Evolutionary conservation across 2,329 filamentous ascomycete species (phyloP).

Genomic region (Fusarium mangiferae): DNA sequence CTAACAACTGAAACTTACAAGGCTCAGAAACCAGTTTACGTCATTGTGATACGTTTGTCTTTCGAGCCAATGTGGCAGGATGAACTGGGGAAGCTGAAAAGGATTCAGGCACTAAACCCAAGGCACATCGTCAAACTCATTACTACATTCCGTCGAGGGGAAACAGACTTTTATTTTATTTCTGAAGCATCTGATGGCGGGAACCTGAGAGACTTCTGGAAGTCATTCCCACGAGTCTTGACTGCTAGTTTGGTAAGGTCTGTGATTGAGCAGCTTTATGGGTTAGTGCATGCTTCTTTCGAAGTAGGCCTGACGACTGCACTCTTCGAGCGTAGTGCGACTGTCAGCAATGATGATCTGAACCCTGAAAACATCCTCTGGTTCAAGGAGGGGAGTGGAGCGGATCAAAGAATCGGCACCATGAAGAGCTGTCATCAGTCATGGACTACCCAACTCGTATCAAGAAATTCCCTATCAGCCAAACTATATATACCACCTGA

Average conservation of each 20-base stretch:
- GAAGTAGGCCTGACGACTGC: rapidly evolving
- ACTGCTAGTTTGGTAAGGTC: not conserved
- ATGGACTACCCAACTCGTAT: too few relatives aligned
- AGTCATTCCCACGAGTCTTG: not conserved
- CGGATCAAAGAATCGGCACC: too few relatives aligned
- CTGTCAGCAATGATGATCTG: too few relatives aligned
- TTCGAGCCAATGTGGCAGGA: not conserved
- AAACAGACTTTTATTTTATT: not conserved
- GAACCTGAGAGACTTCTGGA: not conserved
- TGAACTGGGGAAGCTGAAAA: rapidly evolving
- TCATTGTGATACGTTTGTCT: not conserved
- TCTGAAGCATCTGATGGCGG: not conserved
- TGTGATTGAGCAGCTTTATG: not conserved
- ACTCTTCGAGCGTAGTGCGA: too few relatives aligned
- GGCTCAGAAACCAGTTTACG: not conserved
- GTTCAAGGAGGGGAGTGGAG: too few relatives aligned
- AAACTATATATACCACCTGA: too few relatives aligned
- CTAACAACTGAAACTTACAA: not conserved
- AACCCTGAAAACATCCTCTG: too few relatives aligned
- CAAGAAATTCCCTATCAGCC: too few relatives aligned
- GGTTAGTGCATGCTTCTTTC: not conserved
- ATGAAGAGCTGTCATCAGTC: too few relatives aligned
- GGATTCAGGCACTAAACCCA: not conserved
- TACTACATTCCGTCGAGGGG: not conserved
- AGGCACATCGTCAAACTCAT: not conserved